These are phyloP conservation scores for Aspergillus funiculosus DNA, from an alignment of 495 filamentous ascomycete genomes.

Conservation along the genomic window DNA sequence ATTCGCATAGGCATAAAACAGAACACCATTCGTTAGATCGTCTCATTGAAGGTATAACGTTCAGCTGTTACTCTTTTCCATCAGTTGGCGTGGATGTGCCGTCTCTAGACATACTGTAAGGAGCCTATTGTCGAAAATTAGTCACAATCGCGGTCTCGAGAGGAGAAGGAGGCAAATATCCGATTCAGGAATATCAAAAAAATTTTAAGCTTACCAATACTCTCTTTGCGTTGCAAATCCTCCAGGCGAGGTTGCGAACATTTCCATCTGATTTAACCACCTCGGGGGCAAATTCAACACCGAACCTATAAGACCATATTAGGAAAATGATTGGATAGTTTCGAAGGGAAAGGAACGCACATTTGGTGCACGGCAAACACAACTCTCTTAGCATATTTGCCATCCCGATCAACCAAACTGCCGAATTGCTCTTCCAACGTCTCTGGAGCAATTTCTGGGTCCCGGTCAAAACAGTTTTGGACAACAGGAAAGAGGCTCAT, in stretches of 20 bases:
- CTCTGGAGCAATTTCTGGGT: slow-evolving; percentile 84
- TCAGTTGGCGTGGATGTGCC: slow-evolving; percentile 40
- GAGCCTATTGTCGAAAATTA: slow-evolving; percentile 34
- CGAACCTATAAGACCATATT: slow-evolving; percentile 55
- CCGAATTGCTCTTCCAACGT: slow-evolving; percentile 79
- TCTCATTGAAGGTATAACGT: not conserved
- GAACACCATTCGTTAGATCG: not conserved
- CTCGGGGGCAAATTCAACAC: slow-evolving; percentile 87
- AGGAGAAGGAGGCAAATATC: not conserved
- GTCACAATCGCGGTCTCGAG: too few species aligned
- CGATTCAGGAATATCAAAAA: not conserved
- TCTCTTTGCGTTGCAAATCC: slow-evolving; percentile 91
- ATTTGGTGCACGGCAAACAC: slow-evolving; percentile 94
- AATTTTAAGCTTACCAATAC: slow-evolving; percentile 59
- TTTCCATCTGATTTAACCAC: slow-evolving; percentile 92
- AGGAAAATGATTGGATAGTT: not conserved
- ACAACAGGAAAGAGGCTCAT: slow-evolving; percentile 73
- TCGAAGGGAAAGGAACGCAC: slow-evolving; percentile 34
- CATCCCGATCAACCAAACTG: slow-evolving; percentile 70
- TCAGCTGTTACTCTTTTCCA: slow-evolving; percentile 20
- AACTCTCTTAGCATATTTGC: slow-evolving; percentile 80
- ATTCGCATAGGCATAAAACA: not conserved
- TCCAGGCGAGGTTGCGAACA: slow-evolving; percentile 86
- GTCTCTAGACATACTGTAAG: slow-evolving; percentile 44
- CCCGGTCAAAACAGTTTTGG: slow-evolving; percentile 84